These are phyloP conservation scores for Erodium texanum DNA, from an alignment of 441 rosid species.

Conservation along the genomic window DNA sequence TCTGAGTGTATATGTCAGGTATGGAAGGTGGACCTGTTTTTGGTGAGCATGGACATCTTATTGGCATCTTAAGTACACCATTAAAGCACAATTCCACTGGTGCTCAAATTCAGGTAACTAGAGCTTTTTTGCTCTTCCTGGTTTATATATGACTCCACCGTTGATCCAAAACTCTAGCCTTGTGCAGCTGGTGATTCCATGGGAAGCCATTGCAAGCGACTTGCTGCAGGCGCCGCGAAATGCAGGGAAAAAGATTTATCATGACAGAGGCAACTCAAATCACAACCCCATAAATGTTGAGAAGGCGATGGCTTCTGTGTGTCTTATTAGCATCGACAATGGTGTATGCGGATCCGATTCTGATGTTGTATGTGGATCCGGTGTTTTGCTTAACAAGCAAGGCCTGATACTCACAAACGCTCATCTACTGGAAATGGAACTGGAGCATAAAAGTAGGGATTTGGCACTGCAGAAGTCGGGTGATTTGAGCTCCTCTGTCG, in stretches of 20 bases:
- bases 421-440: conserved; percentile 82
- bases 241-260: conserved; percentile 34
- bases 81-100: conserved; percentile 68
- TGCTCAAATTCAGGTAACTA: conserved; percentile 79
- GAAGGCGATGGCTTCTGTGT: conserved; percentile 41
- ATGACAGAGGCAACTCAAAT: conserved; percentile 25
- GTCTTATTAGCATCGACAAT: conserved; percentile 66
- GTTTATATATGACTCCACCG: too few relatives aligned
- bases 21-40: conserved; percentile 91
- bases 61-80: conserved; percentile 80
- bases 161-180: conserved; percentile 72
- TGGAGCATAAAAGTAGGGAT: conserved; percentile 20
- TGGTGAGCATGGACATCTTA: conserved; percentile 42
- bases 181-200: conserved; percentile 98
- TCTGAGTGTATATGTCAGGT: conserved; percentile 33
- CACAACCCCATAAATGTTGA: too few relatives aligned
- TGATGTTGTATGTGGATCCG: too few relatives aligned
- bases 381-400: conserved; percentile 66
- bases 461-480: background rate
- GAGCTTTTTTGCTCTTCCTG: background rate
- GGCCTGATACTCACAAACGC: conserved; percentile 90
- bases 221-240: conserved; percentile 59
- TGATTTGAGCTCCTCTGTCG: conserved; percentile 19
- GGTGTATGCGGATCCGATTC: too few relatives aligned
- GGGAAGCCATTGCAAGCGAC: conserved; percentile 89